Conservation (phyloP, 2,329 filamentous ascomycete species). For the Fusarium napiforme region DNA sequence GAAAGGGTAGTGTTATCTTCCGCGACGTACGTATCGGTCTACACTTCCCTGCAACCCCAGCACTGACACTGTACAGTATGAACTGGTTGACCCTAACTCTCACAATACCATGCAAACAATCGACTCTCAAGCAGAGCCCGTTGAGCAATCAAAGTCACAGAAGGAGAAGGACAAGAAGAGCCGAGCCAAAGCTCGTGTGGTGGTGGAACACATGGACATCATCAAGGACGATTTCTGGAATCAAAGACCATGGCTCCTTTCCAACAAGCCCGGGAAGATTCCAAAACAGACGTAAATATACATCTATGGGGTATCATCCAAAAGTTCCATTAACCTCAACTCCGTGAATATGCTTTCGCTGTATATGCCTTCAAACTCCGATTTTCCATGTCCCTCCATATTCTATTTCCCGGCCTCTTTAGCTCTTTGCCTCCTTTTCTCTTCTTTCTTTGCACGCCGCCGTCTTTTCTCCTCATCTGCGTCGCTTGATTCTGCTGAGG, state of each 20-base stretch:
- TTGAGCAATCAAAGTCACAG: constrained; percentile 79
- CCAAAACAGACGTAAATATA: constrained; percentile 65
- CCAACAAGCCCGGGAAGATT: constrained; percentile 76
- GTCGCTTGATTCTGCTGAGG: constrained; percentile 45
- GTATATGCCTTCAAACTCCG: constrained; percentile 23
- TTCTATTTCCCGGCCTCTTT: constrained; percentile 38
- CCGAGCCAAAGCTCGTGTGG: constrained; percentile 80
- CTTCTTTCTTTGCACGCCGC: constrained; percentile 56
- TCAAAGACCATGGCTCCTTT: constrained; percentile 83
- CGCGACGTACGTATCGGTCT: constrained; percentile 70
- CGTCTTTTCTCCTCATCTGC: constrained; percentile 59
- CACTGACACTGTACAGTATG: constrained; percentile 65
- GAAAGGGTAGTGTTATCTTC: constrained; percentile 91
- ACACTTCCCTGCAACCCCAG: no score
- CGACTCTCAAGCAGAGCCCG: constrained; percentile 63
- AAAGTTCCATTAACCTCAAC: constrained; percentile 41
- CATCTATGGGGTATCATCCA: constrained; percentile 48
- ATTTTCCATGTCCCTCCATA: constrained; percentile 13
- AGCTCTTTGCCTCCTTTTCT: constrained; percentile 50
- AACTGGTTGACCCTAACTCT: constrained; percentile 70
- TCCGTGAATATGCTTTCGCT: constrained; percentile 41
- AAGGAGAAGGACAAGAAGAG: constrained; percentile 84
- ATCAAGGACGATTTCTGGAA: constrained; percentile 97
- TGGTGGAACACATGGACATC: constrained; percentile 89
- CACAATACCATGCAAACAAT: constrained; percentile 59